Base-by-base conservation (phyloP, 2,329 filamentous ascomycete genomes). In the Ophiostoma pallidulum region DNA sequence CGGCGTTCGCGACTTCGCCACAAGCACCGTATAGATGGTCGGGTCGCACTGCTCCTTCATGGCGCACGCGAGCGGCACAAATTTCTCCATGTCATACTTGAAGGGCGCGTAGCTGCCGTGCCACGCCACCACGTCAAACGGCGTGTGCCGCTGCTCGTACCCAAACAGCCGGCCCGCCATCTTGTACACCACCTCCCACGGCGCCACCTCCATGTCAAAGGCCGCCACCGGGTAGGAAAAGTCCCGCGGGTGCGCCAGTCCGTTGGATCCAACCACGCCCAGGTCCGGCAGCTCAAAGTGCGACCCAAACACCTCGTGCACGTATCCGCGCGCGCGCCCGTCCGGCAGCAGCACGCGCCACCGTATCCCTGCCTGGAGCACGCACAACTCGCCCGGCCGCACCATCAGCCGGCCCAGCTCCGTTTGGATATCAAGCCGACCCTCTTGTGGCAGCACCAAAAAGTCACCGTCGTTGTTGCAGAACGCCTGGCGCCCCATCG, bases 211-310 rank as follows among this genome's bases (percentile, higher is more conserved):
- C n/a, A 71, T 60, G 29, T 79, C 72, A 51, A 79, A 84, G 26
- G 64, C 61, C 0, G 82, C 81, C 5, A 77, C 67, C 0, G 82
- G 82, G 1, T 68, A 67, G 56, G 82, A 68, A 59, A 85, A 86
- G 63, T 86, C 82, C 3, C 80, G 70, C 2, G 72, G 68, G 51
- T 82, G 81, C 8, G 82, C 82, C 16, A 85, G 66, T 2, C 79
- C 77, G 54, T 82, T 83, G 8, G 77, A 77, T 0, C 82, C 82
- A 4, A 85, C 69, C 0, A 79, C 78, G 0, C 82, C 82, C 0
- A 85, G 69, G 48, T 85, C 81, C 0, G 82, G 82, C 0, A 86
- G 73, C 39, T 75, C 67, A 55, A 80, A 85, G 59, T 79, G 76
- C 0, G 73, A 71, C 35, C 81, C 77, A 61, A 78, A 85, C 13